A percentile compares a stretch with the other conserved stretches of the same genome.
These are phyloP conservation scores for Saturnispora sanitii DNA, from an alignment of 805 yeast species.

Conservation along the genomic window DNA sequence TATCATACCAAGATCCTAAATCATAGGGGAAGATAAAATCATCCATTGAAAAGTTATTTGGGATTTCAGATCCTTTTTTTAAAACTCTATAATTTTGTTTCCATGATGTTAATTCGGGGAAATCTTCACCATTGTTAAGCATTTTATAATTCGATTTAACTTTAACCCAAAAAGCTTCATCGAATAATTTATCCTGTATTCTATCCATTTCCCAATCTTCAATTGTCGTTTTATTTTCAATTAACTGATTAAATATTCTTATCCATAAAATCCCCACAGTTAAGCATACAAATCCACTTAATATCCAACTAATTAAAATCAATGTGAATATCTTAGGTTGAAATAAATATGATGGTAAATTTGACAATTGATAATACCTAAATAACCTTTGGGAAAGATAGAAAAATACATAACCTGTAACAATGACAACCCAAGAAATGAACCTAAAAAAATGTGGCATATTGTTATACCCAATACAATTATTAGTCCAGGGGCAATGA, in stretches of 20 bases:
- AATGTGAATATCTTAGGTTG: conserved; percentile 43
- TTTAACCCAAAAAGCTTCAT: conserved; percentile 43
- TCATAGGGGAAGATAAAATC: conserved; percentile 82
- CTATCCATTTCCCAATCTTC: conserved; percentile 91
- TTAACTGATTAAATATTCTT: conserved; percentile 49
- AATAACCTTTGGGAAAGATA: conserved; percentile 33
- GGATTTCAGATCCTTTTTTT: conserved; percentile 16
- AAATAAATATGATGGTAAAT: conserved; percentile 48
- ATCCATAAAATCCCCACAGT: conserved; percentile 50
- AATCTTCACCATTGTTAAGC: conserved; percentile 26
- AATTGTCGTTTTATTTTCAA: conserved; percentile 74
- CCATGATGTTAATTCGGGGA: conserved; percentile 43
- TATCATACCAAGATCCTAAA: conserved; percentile 42
- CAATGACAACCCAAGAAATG: conserved; percentile 50
- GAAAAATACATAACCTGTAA: conserved; percentile 38
- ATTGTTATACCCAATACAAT: conserved; percentile 77
- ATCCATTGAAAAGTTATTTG: conserved; percentile 39
- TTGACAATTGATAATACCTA: conserved; percentile 37
- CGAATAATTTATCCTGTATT: conserved; percentile 52
- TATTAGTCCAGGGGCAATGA: conserved; percentile 89
- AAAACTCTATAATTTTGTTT: conserved; percentile 20
- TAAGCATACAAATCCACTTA: conserved; percentile 49
- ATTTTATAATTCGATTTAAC: conserved; percentile 35
- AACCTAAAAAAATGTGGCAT: conserved; percentile 76
- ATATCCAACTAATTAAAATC: conserved; percentile 43